These are phyloP conservation scores for Plenodomus tracheiphilus DNA, from an alignment of 2,329 filamentous ascomycete species.

Conservation along the genomic window DNA sequence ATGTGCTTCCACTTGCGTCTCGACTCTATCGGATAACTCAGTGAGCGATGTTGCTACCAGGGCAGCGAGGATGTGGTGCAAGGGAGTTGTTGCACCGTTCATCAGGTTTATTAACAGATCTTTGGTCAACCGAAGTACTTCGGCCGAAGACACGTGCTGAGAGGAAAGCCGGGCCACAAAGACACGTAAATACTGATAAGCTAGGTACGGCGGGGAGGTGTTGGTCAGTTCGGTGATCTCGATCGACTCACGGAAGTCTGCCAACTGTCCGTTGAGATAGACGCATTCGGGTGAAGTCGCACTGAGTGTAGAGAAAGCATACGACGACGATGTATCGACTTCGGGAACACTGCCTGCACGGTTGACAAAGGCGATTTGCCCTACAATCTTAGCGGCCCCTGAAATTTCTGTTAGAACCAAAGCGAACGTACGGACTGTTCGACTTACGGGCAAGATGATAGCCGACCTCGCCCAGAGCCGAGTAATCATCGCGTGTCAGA, in stretches of 20 bases:
- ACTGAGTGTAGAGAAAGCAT: conserved; percentile 29
- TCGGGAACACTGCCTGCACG: conserved; percentile 36
- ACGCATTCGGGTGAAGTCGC: conserved; percentile 29
- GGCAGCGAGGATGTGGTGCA: conserved; percentile 42
- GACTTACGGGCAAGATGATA: conserved; percentile 43
- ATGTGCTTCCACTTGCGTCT: conserved; percentile 42
- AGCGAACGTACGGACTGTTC: background rate
- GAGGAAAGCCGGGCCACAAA: conserved; percentile 36
- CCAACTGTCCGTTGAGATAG: conserved; percentile 36
- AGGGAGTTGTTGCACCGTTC: conserved; percentile 33
- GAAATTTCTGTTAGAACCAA: conserved; percentile 8
- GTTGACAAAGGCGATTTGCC: conserved; percentile 34
- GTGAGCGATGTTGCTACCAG: conserved; percentile 41
- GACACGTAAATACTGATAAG: conserved; percentile 42
- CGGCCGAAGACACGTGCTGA: conserved; percentile 23
- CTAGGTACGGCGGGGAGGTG: conserved; percentile 39
- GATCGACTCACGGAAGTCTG: conserved; percentile 37
- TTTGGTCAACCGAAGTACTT: conserved; percentile 32
- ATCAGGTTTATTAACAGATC: conserved; percentile 34
- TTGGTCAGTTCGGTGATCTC: conserved; percentile 31
- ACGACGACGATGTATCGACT: conserved; percentile 33
- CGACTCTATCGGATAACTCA: conserved; percentile 40
- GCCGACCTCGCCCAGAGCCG: conserved; percentile 36
- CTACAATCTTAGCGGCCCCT: conserved; percentile 39
- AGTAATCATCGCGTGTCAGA: conserved; percentile 36